Percentiles rank a stretch among this genome's conserved stretches.
phyloP scores from a whole-genome alignment of 768 basidiomycete genomes.

The Pulveroboletus sp. region DNA sequence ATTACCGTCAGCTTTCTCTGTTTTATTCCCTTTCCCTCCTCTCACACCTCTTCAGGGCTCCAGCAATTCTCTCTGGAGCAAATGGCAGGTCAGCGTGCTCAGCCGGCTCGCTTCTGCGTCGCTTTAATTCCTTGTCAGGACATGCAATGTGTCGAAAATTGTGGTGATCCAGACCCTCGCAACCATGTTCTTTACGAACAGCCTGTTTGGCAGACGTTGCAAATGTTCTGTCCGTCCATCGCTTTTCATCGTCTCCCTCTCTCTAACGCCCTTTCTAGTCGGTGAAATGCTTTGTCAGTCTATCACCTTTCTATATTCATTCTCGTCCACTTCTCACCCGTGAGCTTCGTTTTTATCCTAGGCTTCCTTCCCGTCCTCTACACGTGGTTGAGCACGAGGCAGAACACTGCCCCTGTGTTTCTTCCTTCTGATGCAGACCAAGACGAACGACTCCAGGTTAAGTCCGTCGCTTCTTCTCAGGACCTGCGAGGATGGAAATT shows the following conservation, averaged over 20 bases:
- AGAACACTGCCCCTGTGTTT: conserved; percentile 45
- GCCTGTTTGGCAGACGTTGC: conserved; percentile 88
- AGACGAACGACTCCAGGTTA: conserved; percentile 37
- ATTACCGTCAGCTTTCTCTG: conserved; percentile 52
- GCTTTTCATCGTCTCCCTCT: conserved; percentile 7
- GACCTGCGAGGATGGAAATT: conserved; percentile 63
- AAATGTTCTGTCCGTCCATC: conserved; percentile 74
- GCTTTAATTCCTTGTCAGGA: conserved; percentile 45
- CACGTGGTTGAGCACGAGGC: conserved; percentile 53
- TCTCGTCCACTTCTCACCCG: conserved; percentile 14
- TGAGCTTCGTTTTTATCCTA: conserved; percentile 29
- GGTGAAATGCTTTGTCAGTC: conserved; percentile 91
- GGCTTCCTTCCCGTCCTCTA: conserved; percentile 84
- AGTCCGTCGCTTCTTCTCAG: conserved; percentile 28
- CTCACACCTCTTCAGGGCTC: conserved; percentile 48
- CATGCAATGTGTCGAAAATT: conserved; percentile 98
- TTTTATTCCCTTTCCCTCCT: background rate
- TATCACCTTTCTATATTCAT: conserved; percentile 9
- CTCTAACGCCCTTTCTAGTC: conserved; percentile 51
- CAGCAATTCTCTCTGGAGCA: conserved; percentile 76
- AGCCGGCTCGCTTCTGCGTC: background rate
- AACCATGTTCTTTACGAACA: conserved; percentile 82
- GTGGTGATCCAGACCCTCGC: conserved; percentile 55
- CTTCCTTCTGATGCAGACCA: conserved; percentile 49
- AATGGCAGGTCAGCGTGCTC: conserved; percentile 61